Evolutionary conservation across 192 early-diverging fungal genomes (phyloP).

Genomic region (Neocallimastix lanati): DNA sequence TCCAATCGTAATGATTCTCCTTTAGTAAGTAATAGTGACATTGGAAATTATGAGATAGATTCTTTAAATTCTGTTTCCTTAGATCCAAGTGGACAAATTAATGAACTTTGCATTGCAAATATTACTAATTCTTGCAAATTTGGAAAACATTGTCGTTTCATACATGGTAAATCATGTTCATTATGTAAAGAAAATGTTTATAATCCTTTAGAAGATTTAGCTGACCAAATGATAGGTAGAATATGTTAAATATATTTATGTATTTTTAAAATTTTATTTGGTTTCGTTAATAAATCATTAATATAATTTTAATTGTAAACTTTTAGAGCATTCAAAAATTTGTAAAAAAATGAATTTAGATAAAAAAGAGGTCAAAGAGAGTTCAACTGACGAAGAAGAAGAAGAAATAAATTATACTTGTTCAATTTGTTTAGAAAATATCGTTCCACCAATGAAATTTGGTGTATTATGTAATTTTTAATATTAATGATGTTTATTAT

Average conservation of each 20-base stretch:
- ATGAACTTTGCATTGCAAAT: background rate
- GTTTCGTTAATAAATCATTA: no score
- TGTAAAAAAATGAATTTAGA: background rate
- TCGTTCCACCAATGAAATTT: background rate
- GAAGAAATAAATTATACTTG: background rate
- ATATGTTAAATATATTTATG: no score
- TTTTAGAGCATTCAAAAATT: background rate
- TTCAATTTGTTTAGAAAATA: background rate
- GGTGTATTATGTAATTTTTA: background rate
- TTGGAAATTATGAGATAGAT: background rate
- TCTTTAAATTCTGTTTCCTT: background rate
- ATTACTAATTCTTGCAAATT: background rate
- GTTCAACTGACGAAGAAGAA: background rate
- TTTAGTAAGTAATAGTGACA: background rate
- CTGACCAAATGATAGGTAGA: background rate
- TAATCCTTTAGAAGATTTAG: background rate
- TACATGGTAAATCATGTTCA: background rate
- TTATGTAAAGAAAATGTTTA: background rate
- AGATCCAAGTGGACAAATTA: background rate
- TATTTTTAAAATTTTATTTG: background rate
- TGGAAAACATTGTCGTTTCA: background rate
- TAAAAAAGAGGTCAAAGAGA: background rate
- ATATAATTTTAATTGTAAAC: no score
- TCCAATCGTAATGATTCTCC: background rate
- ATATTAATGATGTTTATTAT: no score